A percentile compares a stretch with the other conserved stretches of the same genome.
These are phyloP conservation scores for Luzula sylvatica DNA, from an alignment of 176 grass and related monocot species.

Conservation along the genomic window DNA sequence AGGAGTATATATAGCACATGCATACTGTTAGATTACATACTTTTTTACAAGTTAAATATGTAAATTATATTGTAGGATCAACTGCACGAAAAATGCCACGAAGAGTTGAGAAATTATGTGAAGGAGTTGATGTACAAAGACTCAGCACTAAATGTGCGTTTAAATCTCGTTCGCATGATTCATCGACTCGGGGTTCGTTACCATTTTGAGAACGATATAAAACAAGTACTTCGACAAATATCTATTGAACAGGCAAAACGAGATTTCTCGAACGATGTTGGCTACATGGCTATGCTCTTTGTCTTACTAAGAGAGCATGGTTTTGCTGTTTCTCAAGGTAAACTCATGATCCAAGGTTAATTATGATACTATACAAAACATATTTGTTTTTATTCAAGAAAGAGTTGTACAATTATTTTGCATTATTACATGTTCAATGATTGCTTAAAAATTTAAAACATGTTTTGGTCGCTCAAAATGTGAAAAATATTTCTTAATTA, in stretches of 20 bases:
- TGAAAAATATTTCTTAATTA: too few relatives aligned
- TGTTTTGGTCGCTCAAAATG: too few relatives aligned
- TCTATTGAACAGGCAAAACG: neutral
- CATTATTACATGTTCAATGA: too few relatives aligned
- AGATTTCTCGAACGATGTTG: conserved; percentile 6
- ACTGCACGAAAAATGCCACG: neutral
- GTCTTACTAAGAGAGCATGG: conserved; percentile 28
- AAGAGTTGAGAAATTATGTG: conserved; percentile 1
- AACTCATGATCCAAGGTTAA: neutral
- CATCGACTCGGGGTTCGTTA: conserved; percentile 34
- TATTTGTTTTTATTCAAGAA: neutral
- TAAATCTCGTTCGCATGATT: conserved; percentile 20
- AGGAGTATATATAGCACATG: too few relatives aligned
- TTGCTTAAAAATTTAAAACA: too few relatives aligned
- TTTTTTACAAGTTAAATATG: too few relatives aligned
- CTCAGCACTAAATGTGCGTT: neutral
- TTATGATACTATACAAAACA: neutral
- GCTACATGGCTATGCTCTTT: conserved; percentile 25
- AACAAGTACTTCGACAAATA: conserved; percentile 6
- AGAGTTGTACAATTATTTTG: neutral
- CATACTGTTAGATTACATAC: too few relatives aligned
- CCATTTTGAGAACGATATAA: conserved; percentile 40
- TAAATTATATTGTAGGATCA: too few relatives aligned
- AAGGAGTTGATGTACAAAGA: conserved; percentile 9
- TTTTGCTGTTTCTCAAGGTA: conserved; percentile 28